Percentiles rank a stretch among this genome's conserved stretches.
Conservation (phyloP, 768 basidiomycete species). For the Sarcodon sp. region DNA sequence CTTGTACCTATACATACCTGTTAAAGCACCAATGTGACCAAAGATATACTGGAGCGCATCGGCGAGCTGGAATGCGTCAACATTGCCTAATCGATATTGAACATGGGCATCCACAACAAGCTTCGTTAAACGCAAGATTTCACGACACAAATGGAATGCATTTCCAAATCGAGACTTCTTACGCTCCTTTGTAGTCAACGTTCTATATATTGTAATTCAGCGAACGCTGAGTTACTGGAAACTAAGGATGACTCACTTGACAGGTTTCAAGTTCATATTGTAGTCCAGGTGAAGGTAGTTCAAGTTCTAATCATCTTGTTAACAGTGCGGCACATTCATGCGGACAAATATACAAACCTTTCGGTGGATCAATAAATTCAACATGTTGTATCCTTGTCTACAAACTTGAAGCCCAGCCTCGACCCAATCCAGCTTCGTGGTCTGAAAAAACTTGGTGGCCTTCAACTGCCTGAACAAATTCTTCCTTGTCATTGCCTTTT, state of each 20-base stretch:
- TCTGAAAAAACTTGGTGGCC: slow-evolving; percentile 99
- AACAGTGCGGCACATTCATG: neutral
- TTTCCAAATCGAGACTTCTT: slow-evolving; percentile 99
- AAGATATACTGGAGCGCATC: slow-evolving; percentile 98
- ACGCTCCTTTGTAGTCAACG: slow-evolving; percentile 96
- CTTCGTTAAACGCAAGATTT: slow-evolving; percentile 95
- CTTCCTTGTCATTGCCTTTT: slow-evolving; percentile 98
- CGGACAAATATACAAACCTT: slow-evolving; percentile 39
- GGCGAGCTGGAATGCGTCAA: slow-evolving; percentile 98
- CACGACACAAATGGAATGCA: slow-evolving; percentile 95
- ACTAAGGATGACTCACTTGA: slow-evolving; percentile 36
- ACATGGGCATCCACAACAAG: slow-evolving; percentile 98
- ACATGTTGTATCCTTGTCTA: slow-evolving; percentile 98
- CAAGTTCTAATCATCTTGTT: slow-evolving; percentile 42
- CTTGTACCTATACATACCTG: slow-evolving; percentile 99
- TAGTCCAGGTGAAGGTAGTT: slow-evolving; percentile 95
- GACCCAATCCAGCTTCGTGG: slow-evolving; percentile 96
- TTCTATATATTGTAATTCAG: slow-evolving; percentile 36
- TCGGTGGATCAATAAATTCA: slow-evolving; percentile 96
- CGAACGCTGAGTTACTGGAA: neutral
- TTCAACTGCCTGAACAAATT: slow-evolving; percentile 93
- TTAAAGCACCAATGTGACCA: slow-evolving; percentile 92
- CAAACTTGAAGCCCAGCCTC: slow-evolving; percentile 98
- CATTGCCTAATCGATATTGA: slow-evolving; percentile 95
- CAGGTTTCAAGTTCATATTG: slow-evolving; percentile 98